These are phyloP conservation scores for Rusavskia elegans DNA, from an alignment of 495 filamentous ascomycete species.

Conservation along the genomic window DNA sequence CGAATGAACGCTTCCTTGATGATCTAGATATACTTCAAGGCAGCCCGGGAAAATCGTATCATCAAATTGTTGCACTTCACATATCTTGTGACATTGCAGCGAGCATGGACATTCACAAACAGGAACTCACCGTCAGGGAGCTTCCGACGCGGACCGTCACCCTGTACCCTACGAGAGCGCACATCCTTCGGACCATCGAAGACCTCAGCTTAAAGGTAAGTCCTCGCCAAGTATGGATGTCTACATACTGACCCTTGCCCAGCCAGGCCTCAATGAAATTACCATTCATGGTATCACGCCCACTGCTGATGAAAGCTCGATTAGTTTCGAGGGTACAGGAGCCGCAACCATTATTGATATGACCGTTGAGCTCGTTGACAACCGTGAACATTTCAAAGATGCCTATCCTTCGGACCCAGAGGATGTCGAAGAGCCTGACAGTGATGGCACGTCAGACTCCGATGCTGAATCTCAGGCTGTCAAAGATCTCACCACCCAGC, in stretches of 20 bases:
- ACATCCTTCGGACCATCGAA: constrained; percentile 47
- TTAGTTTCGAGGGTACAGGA: constrained; percentile 55
- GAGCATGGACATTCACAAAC: constrained; percentile 3
- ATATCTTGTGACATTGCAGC: background rate
- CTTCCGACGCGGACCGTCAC: constrained; percentile 44
- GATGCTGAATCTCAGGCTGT: constrained; percentile 13
- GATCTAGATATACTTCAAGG: no score
- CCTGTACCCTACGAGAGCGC: constrained; percentile 43
- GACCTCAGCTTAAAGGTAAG: constrained; percentile 39
- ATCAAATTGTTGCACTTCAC: no score
- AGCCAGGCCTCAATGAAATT: constrained; percentile 49
- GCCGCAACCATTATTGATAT: constrained; percentile 46
- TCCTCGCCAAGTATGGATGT: background rate
- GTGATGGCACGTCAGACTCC: constrained; percentile 19
- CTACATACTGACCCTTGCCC: background rate
- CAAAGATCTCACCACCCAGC: constrained; percentile 12
- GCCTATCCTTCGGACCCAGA: constrained; percentile 34
- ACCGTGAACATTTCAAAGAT: constrained; percentile 40
- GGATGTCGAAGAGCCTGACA: constrained; percentile 19
- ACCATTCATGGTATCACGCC: constrained; percentile 49
- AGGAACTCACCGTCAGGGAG: constrained; percentile 15
- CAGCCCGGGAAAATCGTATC: no score
- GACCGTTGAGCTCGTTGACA: constrained; percentile 43
- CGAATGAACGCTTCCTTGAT: no score
- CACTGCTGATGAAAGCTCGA: constrained; percentile 45